Conservation (phyloP, 371 early-diverging fungal genomes). For the Encephalitozoon intestinalis region DNA sequence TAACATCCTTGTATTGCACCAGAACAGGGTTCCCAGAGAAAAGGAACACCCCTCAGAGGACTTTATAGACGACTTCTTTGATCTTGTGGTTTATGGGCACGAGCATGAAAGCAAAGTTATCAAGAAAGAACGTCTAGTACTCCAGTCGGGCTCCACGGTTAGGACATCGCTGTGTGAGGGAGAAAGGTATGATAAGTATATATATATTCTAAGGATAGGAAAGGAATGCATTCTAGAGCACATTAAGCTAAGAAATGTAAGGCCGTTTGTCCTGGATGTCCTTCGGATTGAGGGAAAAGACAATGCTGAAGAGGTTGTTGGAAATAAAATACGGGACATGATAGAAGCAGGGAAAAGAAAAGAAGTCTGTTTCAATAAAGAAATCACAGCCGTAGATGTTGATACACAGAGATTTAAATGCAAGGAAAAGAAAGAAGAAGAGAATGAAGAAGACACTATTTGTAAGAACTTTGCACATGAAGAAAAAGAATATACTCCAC, state of each 20-base stretch:
- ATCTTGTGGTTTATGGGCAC: conserved; percentile 91
- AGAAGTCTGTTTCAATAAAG: background rate
- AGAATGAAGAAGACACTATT: conserved; percentile 65
- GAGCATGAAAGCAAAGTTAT: conserved; percentile 86
- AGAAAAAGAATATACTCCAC: conserved; percentile 67
- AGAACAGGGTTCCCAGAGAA: conserved; percentile 68
- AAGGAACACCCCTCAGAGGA: conserved; percentile 79
- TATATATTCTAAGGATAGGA: conserved; percentile 42
- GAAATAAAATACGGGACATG: conserved; percentile 14
- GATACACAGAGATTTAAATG: background rate
- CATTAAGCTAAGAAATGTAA: conserved; percentile 69
- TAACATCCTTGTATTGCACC: conserved; percentile 74
- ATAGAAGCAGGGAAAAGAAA: conserved; percentile 3
- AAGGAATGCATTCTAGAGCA: conserved; percentile 65
- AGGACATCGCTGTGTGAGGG: conserved; percentile 83
- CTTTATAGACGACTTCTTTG: conserved; percentile 71
- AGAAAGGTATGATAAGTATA: conserved; percentile 74
- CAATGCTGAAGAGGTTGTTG: conserved; percentile 16
- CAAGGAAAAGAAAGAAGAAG: conserved; percentile 62
- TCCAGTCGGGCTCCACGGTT: conserved; percentile 87
- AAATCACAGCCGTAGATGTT: background rate
- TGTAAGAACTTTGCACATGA: conserved; percentile 61
- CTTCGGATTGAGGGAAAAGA: conserved; percentile 25
- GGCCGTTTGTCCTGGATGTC: conserved; percentile 72
- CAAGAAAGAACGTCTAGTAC: conserved; percentile 68